Base-by-base conservation (phyloP, 345 rosid genomes). In the Geranium rotundifolium region DNA sequence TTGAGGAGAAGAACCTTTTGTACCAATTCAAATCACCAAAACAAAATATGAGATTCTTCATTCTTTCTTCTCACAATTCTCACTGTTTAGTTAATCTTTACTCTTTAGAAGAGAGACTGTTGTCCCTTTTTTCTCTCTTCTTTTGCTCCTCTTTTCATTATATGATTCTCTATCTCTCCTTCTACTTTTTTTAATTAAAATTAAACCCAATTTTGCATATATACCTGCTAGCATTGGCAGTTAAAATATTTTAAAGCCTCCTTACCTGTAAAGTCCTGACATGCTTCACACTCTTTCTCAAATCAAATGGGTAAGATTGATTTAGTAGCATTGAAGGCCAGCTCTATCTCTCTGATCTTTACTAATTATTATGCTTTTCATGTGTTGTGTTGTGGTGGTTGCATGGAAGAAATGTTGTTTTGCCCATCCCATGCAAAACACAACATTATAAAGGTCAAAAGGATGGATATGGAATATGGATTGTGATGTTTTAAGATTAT, bases 21-120 rank as follows among this genome's bases (percentile, higher is more conserved):
- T 82, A 76, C 72, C 71, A 80, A 67, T 80, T 80, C 77, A 75
- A 73, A 71, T 70, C 72, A 64, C 74, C 65, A 56, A 59, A 67
- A 59, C 64, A 72, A 71, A 79, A 77, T 79, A 73, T 74, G 82
- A 77, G n/a, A n/a, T 85, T 78, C 87, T 81, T 79, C 85, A 76
- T 65, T 62, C 66, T 76, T 31, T 31, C 67, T 19, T 61, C 50
- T 37, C 29, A 1, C 19, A 37, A 29, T 49, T 55, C 49, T 59
- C 61, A 41, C n/a, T 59, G 58, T 68, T 68, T 57, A n/a, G n/a
- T n/a, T n/a, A n/a, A n/a, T n/a, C n/a, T n/a, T n/a, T n/a, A n/a
- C n/a, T n/a, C n/a, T n/a, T n/a, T n/a, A n/a, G n/a, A n/a, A n/a
- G n/a, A n/a, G n/a, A n/a, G n/a, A n/a, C n/a, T n/a, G n/a, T 30